phyloP scores from a whole-genome alignment of 176 grass and related monocot species.

The Metroxylon sagu region DNA sequence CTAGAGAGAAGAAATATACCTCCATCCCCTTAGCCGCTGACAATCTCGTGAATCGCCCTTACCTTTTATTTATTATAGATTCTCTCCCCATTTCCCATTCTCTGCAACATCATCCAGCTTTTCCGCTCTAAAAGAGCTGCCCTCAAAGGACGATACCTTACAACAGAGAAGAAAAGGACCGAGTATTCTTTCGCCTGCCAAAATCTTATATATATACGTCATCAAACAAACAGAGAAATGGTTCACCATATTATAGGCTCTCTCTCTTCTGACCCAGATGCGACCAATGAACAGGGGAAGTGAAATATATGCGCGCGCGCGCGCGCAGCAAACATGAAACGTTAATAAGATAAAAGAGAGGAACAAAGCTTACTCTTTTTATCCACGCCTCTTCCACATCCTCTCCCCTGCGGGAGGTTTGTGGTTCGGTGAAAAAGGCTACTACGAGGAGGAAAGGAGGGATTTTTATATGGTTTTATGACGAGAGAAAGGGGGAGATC shows the following conservation, averaged over 20 bases:
- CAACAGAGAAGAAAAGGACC: not conserved
- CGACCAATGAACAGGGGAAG: not conserved
- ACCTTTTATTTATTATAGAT: not conserved
- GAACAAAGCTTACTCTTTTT: too few species aligned
- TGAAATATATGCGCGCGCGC: too few species aligned
- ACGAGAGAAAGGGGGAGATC: too few species aligned
- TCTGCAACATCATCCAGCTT: too few species aligned
- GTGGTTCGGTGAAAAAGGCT: too few species aligned
- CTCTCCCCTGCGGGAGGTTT: too few species aligned
- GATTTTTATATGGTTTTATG: too few species aligned
- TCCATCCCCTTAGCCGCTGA: not conserved
- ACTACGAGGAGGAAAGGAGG: too few species aligned
- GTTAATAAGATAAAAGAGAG: too few species aligned
- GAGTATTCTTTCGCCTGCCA: conserved; percentile 10
- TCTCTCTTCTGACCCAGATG: not conserved
- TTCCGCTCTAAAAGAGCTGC: too few species aligned
- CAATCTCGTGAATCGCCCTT: not conserved
- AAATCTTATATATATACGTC: conserved; percentile 33
- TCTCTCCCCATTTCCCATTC: conserved; percentile 6
- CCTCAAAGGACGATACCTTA: conserved; percentile 3
- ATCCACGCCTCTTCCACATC: too few species aligned
- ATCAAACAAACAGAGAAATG: conserved; percentile 30
- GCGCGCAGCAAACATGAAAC: too few species aligned
- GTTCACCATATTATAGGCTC: not conserved
- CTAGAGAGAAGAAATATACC: not conserved